phyloP scores from a whole-genome alignment of 2,329 filamentous ascomycete genomes.

The Apiospora kogelbergensis region DNA sequence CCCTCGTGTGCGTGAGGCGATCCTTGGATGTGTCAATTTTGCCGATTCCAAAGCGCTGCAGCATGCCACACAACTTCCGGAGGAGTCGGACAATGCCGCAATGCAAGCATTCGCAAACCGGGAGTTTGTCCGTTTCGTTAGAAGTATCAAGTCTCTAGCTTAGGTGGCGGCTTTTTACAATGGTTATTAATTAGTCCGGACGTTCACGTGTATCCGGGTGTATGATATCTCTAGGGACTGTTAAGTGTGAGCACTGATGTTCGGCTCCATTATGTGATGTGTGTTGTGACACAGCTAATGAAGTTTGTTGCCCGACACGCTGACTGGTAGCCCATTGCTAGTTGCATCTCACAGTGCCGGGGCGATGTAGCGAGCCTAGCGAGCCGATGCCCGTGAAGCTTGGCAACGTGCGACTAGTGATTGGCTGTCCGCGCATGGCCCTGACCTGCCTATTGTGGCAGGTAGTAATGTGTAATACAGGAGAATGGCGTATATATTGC shows the following conservation, averaged over 20 bases:
- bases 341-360: neutral
- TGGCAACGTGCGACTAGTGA: neutral
- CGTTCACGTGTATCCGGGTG: neutral
- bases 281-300: neutral
- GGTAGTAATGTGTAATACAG: neutral
- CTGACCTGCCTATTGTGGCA: neutral
- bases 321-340: neutral
- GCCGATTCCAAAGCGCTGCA: slow-evolving; percentile 51
- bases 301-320: neutral
- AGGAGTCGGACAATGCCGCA: slow-evolving; percentile 10
- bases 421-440: neutral
- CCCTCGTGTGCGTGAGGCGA: slow-evolving; percentile 42
- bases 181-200: too few species aligned
- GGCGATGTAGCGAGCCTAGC: neutral
- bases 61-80: slow-evolving; percentile 25
- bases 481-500: neutral
- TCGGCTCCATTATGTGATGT: neutral
- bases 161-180: neutral
- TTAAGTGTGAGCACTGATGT: neutral
- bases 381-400: neutral
- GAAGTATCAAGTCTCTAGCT: slow-evolving; percentile 17
- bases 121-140: slow-evolving; percentile 34
- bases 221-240: neutral
- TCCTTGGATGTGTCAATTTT: slow-evolving; percentile 55
- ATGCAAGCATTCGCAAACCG: slow-evolving; percentile 16